phyloP scores from a whole-genome alignment of 2,329 filamentous ascomycete species.

The Grosmannia clavigera region DNA sequence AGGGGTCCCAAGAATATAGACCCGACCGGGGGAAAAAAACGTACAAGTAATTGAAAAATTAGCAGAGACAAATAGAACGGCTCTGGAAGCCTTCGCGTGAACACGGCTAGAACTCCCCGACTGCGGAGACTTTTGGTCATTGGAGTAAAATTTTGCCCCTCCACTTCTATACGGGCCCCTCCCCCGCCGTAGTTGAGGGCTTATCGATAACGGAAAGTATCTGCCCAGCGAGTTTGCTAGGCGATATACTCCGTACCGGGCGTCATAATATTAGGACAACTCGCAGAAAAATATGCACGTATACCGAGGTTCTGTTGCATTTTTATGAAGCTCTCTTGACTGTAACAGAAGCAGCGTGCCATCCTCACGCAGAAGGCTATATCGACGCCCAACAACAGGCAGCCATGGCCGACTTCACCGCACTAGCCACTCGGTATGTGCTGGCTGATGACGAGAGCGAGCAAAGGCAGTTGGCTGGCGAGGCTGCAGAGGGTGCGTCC shows the following conservation, averaged over 20 bases:
- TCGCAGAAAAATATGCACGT: background rate
- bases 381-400: background rate
- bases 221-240: background rate
- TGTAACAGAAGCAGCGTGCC: background rate
- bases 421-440: conserved; percentile 15
- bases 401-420: conserved; percentile 14
- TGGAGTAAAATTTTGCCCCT: background rate
- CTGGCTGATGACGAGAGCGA: conserved; percentile 14
- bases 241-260: background rate
- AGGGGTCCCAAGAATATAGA: background rate
- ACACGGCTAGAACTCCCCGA: background rate
- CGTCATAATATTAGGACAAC: background rate
- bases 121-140: background rate
- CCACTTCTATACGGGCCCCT: background rate
- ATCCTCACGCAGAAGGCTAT: background rate
- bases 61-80: background rate
- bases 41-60: background rate
- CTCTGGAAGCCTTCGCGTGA: background rate
- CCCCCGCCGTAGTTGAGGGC: conserved; percentile 1
- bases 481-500: conserved; percentile 12
- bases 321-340: background rate
- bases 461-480: conserved; percentile 8
- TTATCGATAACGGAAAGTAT: background rate
- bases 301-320: background rate
- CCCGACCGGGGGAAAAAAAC: conserved; percentile 1